These are phyloP conservation scores for Protomyces inundatus DNA, from an alignment of 1,139 yeast genomes.

Conservation along the genomic window DNA sequence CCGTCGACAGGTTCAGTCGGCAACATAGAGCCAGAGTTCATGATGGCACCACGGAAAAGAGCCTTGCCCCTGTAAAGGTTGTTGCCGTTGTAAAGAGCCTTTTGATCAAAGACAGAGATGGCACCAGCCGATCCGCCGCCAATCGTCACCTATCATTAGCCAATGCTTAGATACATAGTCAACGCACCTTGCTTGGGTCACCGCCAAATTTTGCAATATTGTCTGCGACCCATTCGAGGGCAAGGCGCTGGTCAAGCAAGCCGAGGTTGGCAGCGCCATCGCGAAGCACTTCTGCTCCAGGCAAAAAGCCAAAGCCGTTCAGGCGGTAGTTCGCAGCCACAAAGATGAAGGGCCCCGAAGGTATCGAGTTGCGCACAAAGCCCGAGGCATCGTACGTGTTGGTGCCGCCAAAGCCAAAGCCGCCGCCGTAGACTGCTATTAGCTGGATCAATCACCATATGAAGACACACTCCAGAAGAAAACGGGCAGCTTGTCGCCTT, in stretches of 20 bases:
- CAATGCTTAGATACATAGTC: too few species aligned
- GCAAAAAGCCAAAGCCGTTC: constrained; percentile 39
- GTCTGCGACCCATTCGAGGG: constrained; percentile 40
- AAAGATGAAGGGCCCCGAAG: constrained; percentile 32
- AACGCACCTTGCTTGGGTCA: constrained; percentile 36
- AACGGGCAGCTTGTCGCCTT: neutral
- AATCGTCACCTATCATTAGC: constrained; percentile 25
- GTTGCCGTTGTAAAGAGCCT: neutral
- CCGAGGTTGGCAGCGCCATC: constrained; percentile 37
- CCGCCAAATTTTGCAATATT: constrained; percentile 42
- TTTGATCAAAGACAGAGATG: constrained; percentile 1
- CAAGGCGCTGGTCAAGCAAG: constrained; percentile 38
- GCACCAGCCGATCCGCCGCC: constrained; percentile 12
- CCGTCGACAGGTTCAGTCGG: neutral
- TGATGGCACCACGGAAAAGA: constrained; percentile 4
- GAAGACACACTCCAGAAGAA: constrained; percentile 40
- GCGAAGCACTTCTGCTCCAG: constrained; percentile 5
- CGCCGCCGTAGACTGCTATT: constrained; percentile 35
- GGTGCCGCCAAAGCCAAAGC: constrained; percentile 29
- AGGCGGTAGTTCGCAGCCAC: constrained; percentile 38
- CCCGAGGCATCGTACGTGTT: neutral
- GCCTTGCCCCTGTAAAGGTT: neutral
- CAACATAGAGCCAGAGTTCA: neutral
- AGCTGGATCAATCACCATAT: constrained; percentile 32
- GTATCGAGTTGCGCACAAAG: neutral